Conservation (phyloP, 768 basidiomycete genomes). For the Lepiota brunneoincarnata region DNA sequence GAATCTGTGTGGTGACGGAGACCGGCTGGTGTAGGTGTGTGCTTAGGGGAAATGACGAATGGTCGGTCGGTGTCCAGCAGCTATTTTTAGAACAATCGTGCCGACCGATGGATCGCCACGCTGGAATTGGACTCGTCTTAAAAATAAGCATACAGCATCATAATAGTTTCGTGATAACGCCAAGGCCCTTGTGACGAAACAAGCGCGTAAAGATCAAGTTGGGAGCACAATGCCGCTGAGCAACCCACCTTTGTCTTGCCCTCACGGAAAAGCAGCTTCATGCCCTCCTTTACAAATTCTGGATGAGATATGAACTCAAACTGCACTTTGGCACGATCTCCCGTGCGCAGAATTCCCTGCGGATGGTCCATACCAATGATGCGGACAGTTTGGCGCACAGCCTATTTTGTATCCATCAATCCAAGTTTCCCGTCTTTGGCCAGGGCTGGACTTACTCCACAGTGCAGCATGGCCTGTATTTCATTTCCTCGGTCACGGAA, state of each 20-base stretch:
- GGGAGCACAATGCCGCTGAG: not conserved
- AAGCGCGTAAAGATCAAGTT: conserved; percentile 3
- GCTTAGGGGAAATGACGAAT: conserved; percentile 11
- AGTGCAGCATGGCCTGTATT: conserved; percentile 84
- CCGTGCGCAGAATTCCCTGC: conserved; percentile 85
- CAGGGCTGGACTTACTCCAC: conserved; percentile 56
- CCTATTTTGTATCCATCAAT: conserved; percentile 38
- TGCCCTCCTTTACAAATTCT: conserved; percentile 90
- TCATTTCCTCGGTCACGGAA: not conserved
- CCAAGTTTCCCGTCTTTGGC: conserved; percentile 6
- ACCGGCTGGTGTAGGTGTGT: conserved; percentile 5
- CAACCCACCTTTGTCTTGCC: conserved; percentile 85
- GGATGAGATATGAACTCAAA: conserved; percentile 94
- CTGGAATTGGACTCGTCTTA: not conserved
- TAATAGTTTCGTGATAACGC: conserved; percentile 68
- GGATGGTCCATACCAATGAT: conserved; percentile 92
- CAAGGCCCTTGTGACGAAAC: conserved; percentile 54
- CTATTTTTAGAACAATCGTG: not conserved
- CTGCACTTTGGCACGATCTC: conserved; percentile 90
- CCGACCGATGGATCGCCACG: not conserved
- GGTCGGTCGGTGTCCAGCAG: not conserved
- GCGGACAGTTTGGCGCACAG: conserved; percentile 87
- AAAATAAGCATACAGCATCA: not conserved
- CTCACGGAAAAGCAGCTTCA: conserved; percentile 92
- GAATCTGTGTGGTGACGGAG: conserved; percentile 5